Evolutionary conservation across 441 rosid genomes (phyloP), one percentile per base, ranked within the genome.

Genomic region (Croton laevigatus): DNA sequence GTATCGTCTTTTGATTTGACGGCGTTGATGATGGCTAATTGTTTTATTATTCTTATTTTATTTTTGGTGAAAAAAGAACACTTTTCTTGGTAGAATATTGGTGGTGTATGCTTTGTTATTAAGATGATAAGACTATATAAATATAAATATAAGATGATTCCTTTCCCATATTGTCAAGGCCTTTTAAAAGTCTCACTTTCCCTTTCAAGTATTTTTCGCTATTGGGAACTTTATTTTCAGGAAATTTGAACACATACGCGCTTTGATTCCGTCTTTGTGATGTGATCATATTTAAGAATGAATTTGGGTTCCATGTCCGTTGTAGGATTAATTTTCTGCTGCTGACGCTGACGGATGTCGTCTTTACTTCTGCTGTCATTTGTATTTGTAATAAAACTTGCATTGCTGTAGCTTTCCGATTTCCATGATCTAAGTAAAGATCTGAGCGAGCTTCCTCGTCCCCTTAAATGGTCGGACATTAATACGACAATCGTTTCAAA

Each of bases 1-100:
- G 69, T 34, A 74, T 74, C 71, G 3, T 0, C 2, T 2, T 23
- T 62, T 27, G 64, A 58, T 23, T 62, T 27, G 64, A 58, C 54
- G 64, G 40, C 73, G 51, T 8, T 27, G 54, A n/a, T 49, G 65
- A 52, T 40, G 22, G n/a, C 7, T 44, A 11, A 46, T 3, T 46
- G 17, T 49, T 49, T 49, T 49, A 2, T 16, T 32, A 17, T 3
- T 17, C 34, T 42, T 36, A 5, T 72, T 27, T 22, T 9, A 4
- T 20, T 38, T 61, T 46, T 16, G n/a, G 3, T 27, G 32, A 27
- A 40, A 40, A 36, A 14, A 49, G 0, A 14, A 16, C 36, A 9
- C 16, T 65, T 65, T 14, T 63, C 38, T 5, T 23, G 2, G 32
- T 27, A 27, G 32, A 27, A 27, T 27, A 1, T 27, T 27, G 32